phyloP scores from a whole-genome alignment of 805 yeast species.

The Kodamaea sagamina region DNA sequence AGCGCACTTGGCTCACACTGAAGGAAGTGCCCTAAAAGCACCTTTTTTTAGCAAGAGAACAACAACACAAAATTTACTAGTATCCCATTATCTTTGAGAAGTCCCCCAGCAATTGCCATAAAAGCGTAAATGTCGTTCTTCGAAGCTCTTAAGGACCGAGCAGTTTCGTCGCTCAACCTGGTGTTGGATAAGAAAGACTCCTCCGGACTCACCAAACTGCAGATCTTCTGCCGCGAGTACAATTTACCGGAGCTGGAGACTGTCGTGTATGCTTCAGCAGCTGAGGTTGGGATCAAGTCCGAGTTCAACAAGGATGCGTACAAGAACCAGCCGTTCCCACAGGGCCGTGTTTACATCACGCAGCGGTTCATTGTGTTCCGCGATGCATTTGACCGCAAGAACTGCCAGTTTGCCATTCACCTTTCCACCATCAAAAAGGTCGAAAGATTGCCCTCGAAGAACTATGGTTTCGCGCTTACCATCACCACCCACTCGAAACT shows the following conservation, averaged over 20 bases:
- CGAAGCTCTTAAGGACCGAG: slow-evolving; percentile 48
- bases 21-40: not conserved
- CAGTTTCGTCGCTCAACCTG: slow-evolving; percentile 46
- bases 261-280: slow-evolving; percentile 64
- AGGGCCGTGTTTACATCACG: slow-evolving; percentile 70
- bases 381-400: slow-evolving; percentile 66
- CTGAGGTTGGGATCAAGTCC: slow-evolving; percentile 49
- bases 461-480: slow-evolving; percentile 77
- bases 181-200: slow-evolving; percentile 44
- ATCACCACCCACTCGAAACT: slow-evolving; percentile 67
- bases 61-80: not conserved
- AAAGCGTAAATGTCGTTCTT: slow-evolving; percentile 48
- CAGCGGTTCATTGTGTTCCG: slow-evolving; percentile 74
- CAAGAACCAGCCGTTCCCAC: slow-evolving; percentile 37
- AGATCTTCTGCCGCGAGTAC: slow-evolving; percentile 65
- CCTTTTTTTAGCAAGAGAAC: slow-evolving; percentile 5
- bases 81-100: not conserved
- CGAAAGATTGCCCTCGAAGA: slow-evolving; percentile 76
- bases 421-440: slow-evolving; percentile 79
- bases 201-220: slow-evolving; percentile 61
- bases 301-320: slow-evolving; percentile 25
- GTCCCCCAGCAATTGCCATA: not conserved
- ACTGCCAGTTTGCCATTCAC: slow-evolving; percentile 70
- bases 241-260: slow-evolving; percentile 71
- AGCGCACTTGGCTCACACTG: not conserved